Evolutionary conservation across 2,329 filamentous ascomycete species (phyloP).

Genomic region (Diplodia intermedia): DNA sequence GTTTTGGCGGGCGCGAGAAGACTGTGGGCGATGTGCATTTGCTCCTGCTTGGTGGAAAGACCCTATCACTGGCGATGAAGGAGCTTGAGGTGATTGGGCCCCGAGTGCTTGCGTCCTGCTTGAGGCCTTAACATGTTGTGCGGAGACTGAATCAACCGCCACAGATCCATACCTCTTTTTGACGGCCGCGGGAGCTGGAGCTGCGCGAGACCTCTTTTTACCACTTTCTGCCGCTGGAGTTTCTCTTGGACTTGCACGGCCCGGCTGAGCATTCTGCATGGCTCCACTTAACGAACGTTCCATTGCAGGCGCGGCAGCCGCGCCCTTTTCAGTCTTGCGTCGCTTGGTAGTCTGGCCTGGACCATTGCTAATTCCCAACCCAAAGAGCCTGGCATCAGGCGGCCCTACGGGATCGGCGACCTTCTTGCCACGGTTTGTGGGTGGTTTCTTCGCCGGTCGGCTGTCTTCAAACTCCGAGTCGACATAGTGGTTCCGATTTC

Average conservation of each 20-base stretch:
- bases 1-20: constrained; percentile 77
- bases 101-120: constrained; percentile 55
- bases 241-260: constrained; percentile 67
- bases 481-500: constrained; percentile 68
- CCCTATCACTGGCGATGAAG: constrained; percentile 77
- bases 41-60: constrained; percentile 67
- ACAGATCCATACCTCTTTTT: constrained; percentile 75
- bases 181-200: constrained; percentile 68
- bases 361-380: constrained; percentile 70
- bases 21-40: constrained; percentile 65
- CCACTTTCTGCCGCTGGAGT: constrained; percentile 69
- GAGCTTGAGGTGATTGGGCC: constrained; percentile 71
- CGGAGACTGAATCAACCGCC: neutral
- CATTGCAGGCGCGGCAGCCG: constrained; percentile 56
- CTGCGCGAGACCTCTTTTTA: constrained; percentile 75
- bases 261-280: constrained; percentile 57
- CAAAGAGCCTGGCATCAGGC: constrained; percentile 55
- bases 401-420: constrained; percentile 58
- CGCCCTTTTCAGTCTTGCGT: constrained; percentile 76
- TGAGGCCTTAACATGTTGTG: constrained; percentile 33
- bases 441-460: constrained; percentile 65
- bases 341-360: constrained; percentile 69
- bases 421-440: constrained; percentile 69
- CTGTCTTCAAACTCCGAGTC: constrained; percentile 83
- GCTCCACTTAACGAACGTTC: constrained; percentile 71